Percentiles rank a stretch among this genome's conserved stretches.
phyloP scores from a whole-genome alignment of 2,329 filamentous ascomycete species.

The Lecanoromycetidae sp. region DNA sequence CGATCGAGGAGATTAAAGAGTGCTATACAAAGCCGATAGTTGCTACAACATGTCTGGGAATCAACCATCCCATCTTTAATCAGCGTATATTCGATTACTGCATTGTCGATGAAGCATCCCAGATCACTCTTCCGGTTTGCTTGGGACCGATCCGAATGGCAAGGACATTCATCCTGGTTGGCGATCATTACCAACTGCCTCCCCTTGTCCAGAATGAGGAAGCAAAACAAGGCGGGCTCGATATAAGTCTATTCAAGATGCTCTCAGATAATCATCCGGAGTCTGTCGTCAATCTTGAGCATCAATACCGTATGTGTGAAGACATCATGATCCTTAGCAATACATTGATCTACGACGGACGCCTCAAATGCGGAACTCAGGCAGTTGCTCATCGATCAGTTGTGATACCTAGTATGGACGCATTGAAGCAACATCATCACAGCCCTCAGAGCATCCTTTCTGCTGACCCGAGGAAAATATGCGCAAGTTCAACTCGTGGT shows the following conservation, averaged over 20 bases:
- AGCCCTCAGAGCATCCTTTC: conserved; percentile 36
- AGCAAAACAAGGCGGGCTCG: conserved; percentile 72
- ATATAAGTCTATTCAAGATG: conserved; percentile 86
- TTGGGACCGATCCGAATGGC: conserved; percentile 89
- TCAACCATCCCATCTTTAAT: conserved; percentile 78
- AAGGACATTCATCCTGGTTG: conserved; percentile 83
- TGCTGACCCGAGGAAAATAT: conserved; percentile 35
- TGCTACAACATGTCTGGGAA: conserved; percentile 85
- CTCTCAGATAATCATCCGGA: conserved; percentile 78
- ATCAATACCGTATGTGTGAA: conserved; percentile 97
- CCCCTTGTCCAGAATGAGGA: conserved; percentile 88
- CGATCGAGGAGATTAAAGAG: conserved; percentile 70
- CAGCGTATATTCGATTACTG: conserved; percentile 93
- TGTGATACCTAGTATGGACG: conserved; percentile 52
- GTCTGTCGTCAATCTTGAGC: conserved; percentile 81
- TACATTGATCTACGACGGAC: conserved; percentile 80
- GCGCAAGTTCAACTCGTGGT: conserved; percentile 37
- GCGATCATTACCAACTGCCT: conserved; percentile 91
- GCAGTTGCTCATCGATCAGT: conserved; percentile 60
- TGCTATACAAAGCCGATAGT: conserved; percentile 81
- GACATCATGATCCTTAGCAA: conserved; percentile 95
- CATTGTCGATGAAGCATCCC: conserved; percentile 94
- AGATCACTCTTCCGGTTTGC: conserved; percentile 92
- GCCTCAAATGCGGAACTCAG: conserved; percentile 76
- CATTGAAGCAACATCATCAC: conserved; percentile 49